Base-by-base conservation (phyloP, 768 basidiomycete species). In the Rhizopogon rudus region DNA sequence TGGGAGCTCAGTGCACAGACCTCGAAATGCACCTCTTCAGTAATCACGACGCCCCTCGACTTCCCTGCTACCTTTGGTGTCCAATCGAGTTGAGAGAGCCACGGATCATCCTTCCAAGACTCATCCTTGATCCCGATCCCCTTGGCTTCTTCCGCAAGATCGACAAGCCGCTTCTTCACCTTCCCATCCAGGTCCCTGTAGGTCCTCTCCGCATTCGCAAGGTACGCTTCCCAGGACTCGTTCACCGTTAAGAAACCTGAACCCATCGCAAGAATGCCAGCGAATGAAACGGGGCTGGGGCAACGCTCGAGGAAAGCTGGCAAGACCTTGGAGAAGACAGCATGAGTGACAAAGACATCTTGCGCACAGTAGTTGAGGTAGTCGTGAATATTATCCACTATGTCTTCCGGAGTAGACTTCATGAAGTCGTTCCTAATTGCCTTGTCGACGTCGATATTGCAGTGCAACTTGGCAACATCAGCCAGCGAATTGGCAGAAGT, bases 71-170 rank as follows among this genome's bases (percentile, higher is more conserved):
- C 75, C 69, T 98, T 98, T 1, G 91, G 91, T 1, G 91, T 86
- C 97, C 97, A 98, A 67, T 99, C 95, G 55, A 98, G 75, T 68
- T 99, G 97, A 48, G 77, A 80, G 13, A 95, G 70, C 93, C 93
- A 97, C 6, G 84, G 83, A 68, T 93, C 88, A 3, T 78, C 75
- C 66, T 77, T 81, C 88, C 85, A 93, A 48, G 66, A 69, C 31
- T 73, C 81, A 46, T 71, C 68, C 10, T 74, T 70, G 73, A 81
- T 75, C 70, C 87, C 25, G 25, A 25, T 59, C 7, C 51, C 62
- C 61, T 76, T 78, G 6, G 80, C 77, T 44, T 83, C 73, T 54
- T 79, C 78, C 0, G 94, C 93, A 40, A 91, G 76, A 48, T 84
- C 77, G 4, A 85, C 79, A 16, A 98, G 77, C 45, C 81, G 77